phyloP scores from a whole-genome alignment of 345 rosid species.

The Zanthoxylum bungeanum region DNA sequence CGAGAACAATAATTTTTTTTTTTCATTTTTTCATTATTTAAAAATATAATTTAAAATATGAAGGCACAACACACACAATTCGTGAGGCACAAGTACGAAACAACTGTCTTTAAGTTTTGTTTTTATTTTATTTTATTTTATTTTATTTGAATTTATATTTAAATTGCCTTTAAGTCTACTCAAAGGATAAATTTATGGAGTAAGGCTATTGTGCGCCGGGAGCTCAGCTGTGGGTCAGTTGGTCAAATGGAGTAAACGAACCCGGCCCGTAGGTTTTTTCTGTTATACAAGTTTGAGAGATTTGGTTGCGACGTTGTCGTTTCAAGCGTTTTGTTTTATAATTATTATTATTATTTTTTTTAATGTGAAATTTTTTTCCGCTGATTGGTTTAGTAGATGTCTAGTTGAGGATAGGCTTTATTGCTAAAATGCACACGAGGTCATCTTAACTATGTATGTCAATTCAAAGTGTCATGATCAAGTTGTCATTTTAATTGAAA shows the following conservation, averaged over 20 bases:
- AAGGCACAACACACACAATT: neutral
- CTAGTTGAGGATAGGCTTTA: neutral
- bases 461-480: conserved; percentile 14
- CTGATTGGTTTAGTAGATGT: neutral
- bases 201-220: too few relatives aligned
- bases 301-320: neutral
- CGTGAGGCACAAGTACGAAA: neutral
- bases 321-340: neutral
- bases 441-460: neutral
- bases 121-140: too few relatives aligned
- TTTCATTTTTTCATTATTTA: neutral
- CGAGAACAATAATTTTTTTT: neutral
- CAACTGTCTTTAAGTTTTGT: too few relatives aligned
- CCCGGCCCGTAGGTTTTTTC: too few relatives aligned
- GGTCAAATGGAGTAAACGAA: too few relatives aligned
- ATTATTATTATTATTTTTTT: too few relatives aligned
- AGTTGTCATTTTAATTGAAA: conserved; percentile 1
- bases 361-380: neutral
- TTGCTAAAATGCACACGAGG: neutral
- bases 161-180: neutral
- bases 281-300: too few relatives aligned
- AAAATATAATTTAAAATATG: neutral
- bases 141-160: neutral
- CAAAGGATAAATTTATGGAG: neutral
- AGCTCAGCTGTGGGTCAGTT: too few relatives aligned